phyloP scores from a whole-genome alignment of 306 rosid species.

The Sicyos edulis region DNA sequence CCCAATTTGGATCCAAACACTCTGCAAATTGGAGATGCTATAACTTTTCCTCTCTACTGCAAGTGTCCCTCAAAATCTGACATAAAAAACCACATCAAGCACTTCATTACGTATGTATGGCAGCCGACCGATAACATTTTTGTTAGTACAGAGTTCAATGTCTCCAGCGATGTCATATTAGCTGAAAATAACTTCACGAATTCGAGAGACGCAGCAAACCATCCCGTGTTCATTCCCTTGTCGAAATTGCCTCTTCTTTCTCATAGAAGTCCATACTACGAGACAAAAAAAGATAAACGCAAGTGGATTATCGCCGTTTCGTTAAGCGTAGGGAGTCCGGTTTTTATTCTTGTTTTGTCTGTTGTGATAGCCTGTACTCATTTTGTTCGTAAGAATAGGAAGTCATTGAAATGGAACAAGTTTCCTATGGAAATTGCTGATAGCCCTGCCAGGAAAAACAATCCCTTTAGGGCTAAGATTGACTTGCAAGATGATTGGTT shows the following conservation, averaged over 20 bases:
- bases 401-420: constrained; percentile 28
- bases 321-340: constrained; percentile 34
- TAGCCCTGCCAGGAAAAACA: not conserved
- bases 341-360: constrained; percentile 25
- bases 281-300: constrained; percentile 18
- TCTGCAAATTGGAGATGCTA: constrained; percentile 34
- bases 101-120: constrained; percentile 65
- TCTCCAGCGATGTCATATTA: constrained; percentile 32
- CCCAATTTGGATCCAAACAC: constrained; percentile 34
- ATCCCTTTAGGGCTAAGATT: not conserved
- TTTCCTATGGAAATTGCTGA: not conserved
- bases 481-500: constrained; percentile 31
- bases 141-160: constrained; percentile 38
- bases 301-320: constrained; percentile 27
- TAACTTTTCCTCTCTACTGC: constrained; percentile 59
- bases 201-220: constrained; percentile 32
- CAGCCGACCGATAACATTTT: constrained; percentile 41
- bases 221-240: constrained; percentile 55
- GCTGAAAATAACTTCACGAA: constrained; percentile 35
- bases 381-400: constrained; percentile 29
- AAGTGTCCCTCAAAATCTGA: constrained; percentile 54
- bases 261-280: constrained; percentile 26
- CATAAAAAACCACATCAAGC: constrained; percentile 27
- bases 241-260: constrained; percentile 41
- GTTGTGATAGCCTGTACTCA: constrained; percentile 24